Evolutionary conservation across 441 rosid species (phyloP).

Genomic region (Hura crepitans): DNA sequence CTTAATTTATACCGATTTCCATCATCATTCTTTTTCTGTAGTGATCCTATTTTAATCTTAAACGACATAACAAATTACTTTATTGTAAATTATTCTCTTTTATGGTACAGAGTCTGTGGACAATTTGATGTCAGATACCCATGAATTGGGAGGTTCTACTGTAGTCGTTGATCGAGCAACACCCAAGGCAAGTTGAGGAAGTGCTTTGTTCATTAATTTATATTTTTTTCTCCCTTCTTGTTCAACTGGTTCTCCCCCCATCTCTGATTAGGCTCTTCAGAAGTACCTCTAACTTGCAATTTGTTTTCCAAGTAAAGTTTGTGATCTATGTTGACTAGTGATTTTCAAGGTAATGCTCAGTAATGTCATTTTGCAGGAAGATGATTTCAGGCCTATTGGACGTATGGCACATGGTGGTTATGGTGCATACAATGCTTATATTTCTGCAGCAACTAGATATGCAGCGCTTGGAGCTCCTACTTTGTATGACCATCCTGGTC

Average conservation of each 20-base stretch:
- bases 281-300: background rate
- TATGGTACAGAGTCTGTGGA: conserved; percentile 67
- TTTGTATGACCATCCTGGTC: conserved; percentile 70
- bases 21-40: background rate
- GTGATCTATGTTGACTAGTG: background rate
- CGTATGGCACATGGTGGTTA: conserved; percentile 70
- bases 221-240: background rate
- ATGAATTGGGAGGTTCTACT: conserved; percentile 82
- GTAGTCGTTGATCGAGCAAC: conserved; percentile 95
- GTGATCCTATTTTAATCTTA: background rate
- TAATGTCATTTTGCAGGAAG: conserved; percentile 47
- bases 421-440: conserved; percentile 93
- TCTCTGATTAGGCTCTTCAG: background rate
- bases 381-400: conserved; percentile 64
- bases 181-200: conserved; percentile 56
- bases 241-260: background rate
- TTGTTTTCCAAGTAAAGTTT: background rate
- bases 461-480: conserved; percentile 92
- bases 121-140: conserved; percentile 75
- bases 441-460: conserved; percentile 90
- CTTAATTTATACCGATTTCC: background rate
- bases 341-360: conserved; percentile 15
- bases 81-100: conserved; percentile 4
- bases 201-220: background rate
- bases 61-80: background rate